Evolutionary conservation across 2,329 filamentous ascomycete genomes (phyloP).

Genomic region (Diplodia corticola): DNA sequence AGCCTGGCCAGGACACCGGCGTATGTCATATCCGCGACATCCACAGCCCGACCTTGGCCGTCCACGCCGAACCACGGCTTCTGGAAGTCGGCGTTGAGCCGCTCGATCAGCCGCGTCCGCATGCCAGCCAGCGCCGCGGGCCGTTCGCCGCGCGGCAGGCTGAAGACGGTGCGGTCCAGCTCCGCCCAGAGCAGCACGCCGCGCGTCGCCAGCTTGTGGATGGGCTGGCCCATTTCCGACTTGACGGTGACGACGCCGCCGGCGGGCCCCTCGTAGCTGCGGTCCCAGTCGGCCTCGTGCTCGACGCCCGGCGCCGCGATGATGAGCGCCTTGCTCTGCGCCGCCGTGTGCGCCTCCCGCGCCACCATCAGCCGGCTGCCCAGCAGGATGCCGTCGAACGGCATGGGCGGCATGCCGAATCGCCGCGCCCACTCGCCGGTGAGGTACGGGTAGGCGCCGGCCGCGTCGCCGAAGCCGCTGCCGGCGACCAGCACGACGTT

Average conservation of each 20-base stretch:
- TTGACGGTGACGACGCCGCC: constrained; percentile 78
- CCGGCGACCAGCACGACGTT: constrained; percentile 90
- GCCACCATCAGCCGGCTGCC: constrained; percentile 94
- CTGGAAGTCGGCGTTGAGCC: constrained; percentile 93
- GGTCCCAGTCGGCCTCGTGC: constrained; percentile 77
- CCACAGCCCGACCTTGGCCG: constrained; percentile 69
- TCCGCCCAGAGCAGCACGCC: constrained; percentile 93
- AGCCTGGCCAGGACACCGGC: constrained; percentile 82
- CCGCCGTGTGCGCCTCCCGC: constrained; percentile 87
- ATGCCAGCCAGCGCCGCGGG: constrained; percentile 85
- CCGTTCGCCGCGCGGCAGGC: constrained; percentile 57
- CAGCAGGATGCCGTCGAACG: constrained; percentile 88
- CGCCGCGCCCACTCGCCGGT: constrained; percentile 84
- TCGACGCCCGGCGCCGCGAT: constrained; percentile 80
- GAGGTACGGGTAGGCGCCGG: constrained; percentile 90
- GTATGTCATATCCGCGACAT: constrained; percentile 96
- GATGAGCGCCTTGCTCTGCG: constrained; percentile 85
- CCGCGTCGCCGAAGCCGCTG: constrained; percentile 85
- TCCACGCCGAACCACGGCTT: constrained; percentile 96
- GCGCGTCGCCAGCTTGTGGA: constrained; percentile 91
- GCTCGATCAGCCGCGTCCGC: constrained; percentile 89
- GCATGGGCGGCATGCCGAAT: constrained; percentile 88
- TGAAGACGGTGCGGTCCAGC: constrained; percentile 93
- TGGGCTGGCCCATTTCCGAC: constrained; percentile 96
- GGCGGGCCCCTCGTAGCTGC: constrained; percentile 69